Percentiles rank a stretch among this genome's conserved stretches.
These are phyloP conservation scores for Cryphonectria japonica DNA, from an alignment of 2,329 filamentous ascomycete species.

Conservation along the genomic window DNA sequence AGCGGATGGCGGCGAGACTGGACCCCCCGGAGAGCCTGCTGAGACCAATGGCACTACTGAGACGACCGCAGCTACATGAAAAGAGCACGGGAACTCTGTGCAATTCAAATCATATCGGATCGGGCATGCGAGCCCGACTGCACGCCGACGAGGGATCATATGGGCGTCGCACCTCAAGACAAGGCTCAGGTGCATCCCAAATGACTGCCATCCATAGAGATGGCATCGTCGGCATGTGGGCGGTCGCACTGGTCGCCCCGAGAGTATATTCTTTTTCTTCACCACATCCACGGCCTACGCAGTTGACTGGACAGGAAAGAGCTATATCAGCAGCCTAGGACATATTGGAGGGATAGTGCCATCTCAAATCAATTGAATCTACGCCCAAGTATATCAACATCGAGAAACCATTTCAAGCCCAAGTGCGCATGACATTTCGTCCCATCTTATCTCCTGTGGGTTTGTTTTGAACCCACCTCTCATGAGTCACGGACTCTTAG, in stretches of 20 bases:
- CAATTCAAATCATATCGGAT: slow-evolving; percentile 15
- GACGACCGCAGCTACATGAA: slow-evolving; percentile 26
- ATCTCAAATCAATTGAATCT: slow-evolving; percentile 18
- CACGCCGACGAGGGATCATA: slow-evolving; percentile 10
- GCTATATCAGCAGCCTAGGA: slow-evolving; percentile 20
- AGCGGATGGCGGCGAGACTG: neutral
- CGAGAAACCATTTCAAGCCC: slow-evolving; percentile 12
- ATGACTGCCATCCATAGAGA: slow-evolving; percentile 13
- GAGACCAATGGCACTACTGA: slow-evolving; percentile 10
- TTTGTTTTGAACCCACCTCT: too few species aligned
- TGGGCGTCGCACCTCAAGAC: slow-evolving; percentile 29
- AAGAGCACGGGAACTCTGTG: neutral
- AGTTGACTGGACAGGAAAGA: slow-evolving; percentile 18
- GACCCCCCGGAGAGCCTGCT: neutral
- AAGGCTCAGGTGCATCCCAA: slow-evolving; percentile 27
- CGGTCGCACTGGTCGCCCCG: slow-evolving; percentile 19
- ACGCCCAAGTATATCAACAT: slow-evolving; percentile 16
- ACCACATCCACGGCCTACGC: slow-evolving; percentile 17
- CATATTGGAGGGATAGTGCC: slow-evolving; percentile 16
- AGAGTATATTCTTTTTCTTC: slow-evolving; percentile 12
- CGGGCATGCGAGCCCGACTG: slow-evolving; percentile 18
- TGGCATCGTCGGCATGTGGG: slow-evolving; percentile 16
- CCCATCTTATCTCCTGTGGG: neutral
- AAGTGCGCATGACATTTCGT: neutral
- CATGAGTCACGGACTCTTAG: slow-evolving; percentile 44